These are phyloP conservation scores for Chalciporus pseudorubinellus DNA, from an alignment of 768 basidiomycete genomes.

Conservation along the genomic window DNA sequence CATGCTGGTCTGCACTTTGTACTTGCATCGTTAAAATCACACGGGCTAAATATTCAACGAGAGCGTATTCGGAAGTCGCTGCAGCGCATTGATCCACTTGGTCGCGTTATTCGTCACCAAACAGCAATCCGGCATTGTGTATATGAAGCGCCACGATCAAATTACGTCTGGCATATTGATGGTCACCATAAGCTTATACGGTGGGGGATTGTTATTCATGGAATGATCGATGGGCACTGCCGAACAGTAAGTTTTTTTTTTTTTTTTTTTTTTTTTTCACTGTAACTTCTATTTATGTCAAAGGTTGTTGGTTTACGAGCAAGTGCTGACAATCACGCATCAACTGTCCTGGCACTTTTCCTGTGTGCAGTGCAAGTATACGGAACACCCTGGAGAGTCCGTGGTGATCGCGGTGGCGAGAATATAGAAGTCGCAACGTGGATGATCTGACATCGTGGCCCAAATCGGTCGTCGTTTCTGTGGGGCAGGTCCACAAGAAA, in stretches of 20 bases:
- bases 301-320: constrained; percentile 23
- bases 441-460: constrained; percentile 28
- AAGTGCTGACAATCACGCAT: constrained; percentile 25
- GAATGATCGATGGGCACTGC: constrained; percentile 29
- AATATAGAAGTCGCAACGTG: constrained; percentile 26
- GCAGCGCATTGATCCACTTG: constrained; percentile 10
- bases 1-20: constrained; percentile 21
- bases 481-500: constrained; percentile 41
- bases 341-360: constrained; percentile 27
- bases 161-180: no score
- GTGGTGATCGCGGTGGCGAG: constrained; percentile 30
- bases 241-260: constrained; percentile 21
- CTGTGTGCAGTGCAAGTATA: constrained; percentile 7
- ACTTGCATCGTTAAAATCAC: constrained; percentile 7
- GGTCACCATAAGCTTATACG: constrained; percentile 14
- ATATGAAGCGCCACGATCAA: no score
- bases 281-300: neutral
- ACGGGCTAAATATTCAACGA: constrained; percentile 17
- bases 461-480: constrained; percentile 24
- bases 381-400: constrained; percentile 22
- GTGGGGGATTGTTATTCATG: constrained; percentile 27
- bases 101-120: neutral
- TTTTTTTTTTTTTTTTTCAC: neutral
- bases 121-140: neutral
- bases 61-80: constrained; percentile 3